phyloP scores from a whole-genome alignment of 495 filamentous ascomycete species.

The Cercophora samala region DNA sequence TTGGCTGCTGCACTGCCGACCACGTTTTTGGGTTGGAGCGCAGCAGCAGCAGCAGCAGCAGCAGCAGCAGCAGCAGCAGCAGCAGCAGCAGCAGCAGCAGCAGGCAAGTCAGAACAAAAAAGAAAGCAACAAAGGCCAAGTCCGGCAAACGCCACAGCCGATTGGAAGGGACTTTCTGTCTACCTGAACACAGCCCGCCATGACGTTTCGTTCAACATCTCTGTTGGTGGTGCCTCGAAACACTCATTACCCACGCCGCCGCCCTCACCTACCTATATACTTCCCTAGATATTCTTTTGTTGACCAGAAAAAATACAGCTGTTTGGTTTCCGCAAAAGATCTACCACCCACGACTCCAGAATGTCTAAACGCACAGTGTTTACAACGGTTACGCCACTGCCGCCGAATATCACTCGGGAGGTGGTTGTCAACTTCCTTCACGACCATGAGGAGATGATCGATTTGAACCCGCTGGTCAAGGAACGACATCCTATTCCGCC shows the following conservation, averaged over 20 bases:
- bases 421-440: conserved; percentile 67
- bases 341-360: conserved; percentile 13
- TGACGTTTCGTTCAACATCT: neutral
- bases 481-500: conserved; percentile 61
- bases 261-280: neutral
- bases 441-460: conserved; percentile 72
- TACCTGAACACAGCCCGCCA: conserved; percentile 3
- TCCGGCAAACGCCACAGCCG: conserved; percentile 9
- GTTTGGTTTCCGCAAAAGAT: conserved; percentile 2
- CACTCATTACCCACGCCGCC: neutral
- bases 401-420: conserved; percentile 60
- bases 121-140: conserved; percentile 6
- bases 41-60: neutral
- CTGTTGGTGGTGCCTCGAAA: neutral
- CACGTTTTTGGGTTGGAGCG: conserved; percentile 5
- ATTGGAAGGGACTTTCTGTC: neutral
- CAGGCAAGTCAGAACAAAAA: neutral
- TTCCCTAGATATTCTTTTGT: neutral
- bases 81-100: neutral
- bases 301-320: neutral
- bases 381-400: conserved; percentile 70
- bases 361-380: conserved; percentile 58
- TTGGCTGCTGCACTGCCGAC: neutral
- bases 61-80: neutral
- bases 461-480: conserved; percentile 75